Evolutionary conservation across 2,329 filamentous ascomycete genomes (phyloP), one percentile per base, ranked within the genome.

Genomic region (Tolypocladium cylindrosporum): DNA sequence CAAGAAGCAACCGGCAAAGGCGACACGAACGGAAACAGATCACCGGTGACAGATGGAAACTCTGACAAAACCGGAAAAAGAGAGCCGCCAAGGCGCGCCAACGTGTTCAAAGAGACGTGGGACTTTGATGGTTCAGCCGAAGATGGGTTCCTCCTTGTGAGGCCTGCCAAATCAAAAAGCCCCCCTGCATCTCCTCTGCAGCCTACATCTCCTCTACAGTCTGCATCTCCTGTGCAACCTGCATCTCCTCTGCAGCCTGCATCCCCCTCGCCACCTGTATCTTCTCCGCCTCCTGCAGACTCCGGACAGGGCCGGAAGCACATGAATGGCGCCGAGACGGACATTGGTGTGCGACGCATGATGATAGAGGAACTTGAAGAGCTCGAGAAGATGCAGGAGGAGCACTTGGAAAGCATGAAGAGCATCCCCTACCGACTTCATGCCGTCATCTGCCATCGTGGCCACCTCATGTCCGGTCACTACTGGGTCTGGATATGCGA

Each of bases 401-500:
- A 64, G 41, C 66, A 69, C 51, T 60, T 67, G 66, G 77, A 78
- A 4, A 80, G 83, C 56, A 81, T 87, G 66, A 79, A 80, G 50
- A 76, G 84, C 34, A 77, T 90, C 53, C 83, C 87, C 13, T 99
- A 97, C 70, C 85, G 85, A 16, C 82, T 99, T 5, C 92, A 97
- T 64, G 90, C 93, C 0, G 89, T 97, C 39, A 96, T 99, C 67
- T 93, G 96, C 66, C 94, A 99, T 70, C 86, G 88, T 24, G 90
- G 90, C 39, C 78, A 79, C 64, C 80, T 87, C 45, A 81, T 79
- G 51, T 87, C 87, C 52, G 94, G 94, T 0, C 94, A 99, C 72
- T 99, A 97, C 74, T 97, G 91, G 87, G 91, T 97, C 51, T 97
- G 92, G 81, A 95, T 99, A 62, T 89, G 86, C 67, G 94, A 97